A percentile compares a stretch with the other conserved stretches of the same genome.
phyloP scores from a whole-genome alignment of 495 filamentous ascomycete genomes.

The Acidiella bohemica region DNA sequence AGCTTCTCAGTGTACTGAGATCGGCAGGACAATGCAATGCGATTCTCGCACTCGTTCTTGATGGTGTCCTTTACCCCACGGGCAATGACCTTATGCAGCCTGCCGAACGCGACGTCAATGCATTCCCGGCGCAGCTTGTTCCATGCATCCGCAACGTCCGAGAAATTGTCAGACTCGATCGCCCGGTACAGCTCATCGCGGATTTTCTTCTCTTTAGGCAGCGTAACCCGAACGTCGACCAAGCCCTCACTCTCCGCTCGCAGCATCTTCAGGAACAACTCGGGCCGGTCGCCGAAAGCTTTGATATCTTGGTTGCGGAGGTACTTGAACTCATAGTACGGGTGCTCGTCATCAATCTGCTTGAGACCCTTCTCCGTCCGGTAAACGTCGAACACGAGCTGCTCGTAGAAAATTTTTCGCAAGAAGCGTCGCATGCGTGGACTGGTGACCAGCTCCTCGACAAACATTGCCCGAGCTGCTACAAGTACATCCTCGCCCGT shows the following conservation, averaged over 20 bases:
- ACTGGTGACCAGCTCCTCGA: constrained; percentile 77
- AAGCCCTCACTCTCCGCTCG: constrained; percentile 89
- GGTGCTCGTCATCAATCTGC: constrained; percentile 87
- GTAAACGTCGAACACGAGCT: constrained; percentile 68
- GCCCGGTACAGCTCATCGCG: constrained; percentile 59
- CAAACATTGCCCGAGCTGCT: constrained; percentile 73
- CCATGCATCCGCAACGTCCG: constrained; percentile 90
- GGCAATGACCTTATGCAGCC: constrained; percentile 70
- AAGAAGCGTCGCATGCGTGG: constrained; percentile 84
- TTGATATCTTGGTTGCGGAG: constrained; percentile 68
- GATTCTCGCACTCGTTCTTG: constrained; percentile 79
- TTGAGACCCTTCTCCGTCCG: constrained; percentile 90
- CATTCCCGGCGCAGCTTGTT: constrained; percentile 74
- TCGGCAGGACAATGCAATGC: constrained; percentile 66
- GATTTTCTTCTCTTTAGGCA: constrained; percentile 63
- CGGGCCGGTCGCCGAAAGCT: constrained; percentile 65
- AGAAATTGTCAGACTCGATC: constrained; percentile 86
- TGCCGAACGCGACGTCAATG: constrained; percentile 63
- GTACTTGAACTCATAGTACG: constrained; percentile 97
- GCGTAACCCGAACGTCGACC: constrained; percentile 63
- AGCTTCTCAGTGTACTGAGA: constrained; percentile 74
- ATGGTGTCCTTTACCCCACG: constrained; percentile 89
- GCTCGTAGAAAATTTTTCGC: constrained; percentile 65
- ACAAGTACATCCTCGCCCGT: constrained; percentile 61
- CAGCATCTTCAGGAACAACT: constrained; percentile 87